Conservation (phyloP, 805 yeast species). For the Hanseniaspora singularis region DNA sequence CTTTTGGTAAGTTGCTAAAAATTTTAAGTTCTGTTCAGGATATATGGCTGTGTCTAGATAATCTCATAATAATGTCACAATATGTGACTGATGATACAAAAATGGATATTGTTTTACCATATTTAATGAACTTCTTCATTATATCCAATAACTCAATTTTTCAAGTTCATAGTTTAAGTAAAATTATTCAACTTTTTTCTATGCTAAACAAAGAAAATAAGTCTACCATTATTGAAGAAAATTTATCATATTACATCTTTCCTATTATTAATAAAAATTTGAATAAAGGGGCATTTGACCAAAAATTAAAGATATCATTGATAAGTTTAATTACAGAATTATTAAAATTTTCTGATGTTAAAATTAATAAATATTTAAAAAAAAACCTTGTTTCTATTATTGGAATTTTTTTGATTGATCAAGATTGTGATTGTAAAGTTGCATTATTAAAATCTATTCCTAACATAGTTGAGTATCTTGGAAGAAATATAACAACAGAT, state of each 20-base stretch:
- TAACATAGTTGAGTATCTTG: conserved; percentile 69
- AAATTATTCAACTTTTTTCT: conserved; percentile 59
- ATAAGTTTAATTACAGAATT: not conserved
- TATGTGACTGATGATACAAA: conserved; percentile 70
- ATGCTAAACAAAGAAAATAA: conserved; percentile 63
- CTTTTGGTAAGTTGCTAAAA: conserved; percentile 18
- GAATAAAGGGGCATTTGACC: not conserved
- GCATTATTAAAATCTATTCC: conserved; percentile 60
- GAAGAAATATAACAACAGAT: conserved; percentile 80
- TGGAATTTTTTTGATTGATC: conserved; percentile 56
- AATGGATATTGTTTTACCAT: conserved; percentile 76
- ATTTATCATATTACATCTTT: conserved; percentile 24
- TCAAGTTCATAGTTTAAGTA: conserved; percentile 50
- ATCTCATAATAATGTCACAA: conserved; percentile 65
- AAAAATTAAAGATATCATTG: not conserved
- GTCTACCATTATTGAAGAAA: conserved; percentile 49
- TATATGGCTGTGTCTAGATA: conserved; percentile 50
- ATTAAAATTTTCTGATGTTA: not conserved
- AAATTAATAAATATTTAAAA: conserved; percentile 14
- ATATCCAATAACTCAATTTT: conserved; percentile 59
- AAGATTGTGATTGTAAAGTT: conserved; percentile 51
- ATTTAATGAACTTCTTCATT: conserved; percentile 48
- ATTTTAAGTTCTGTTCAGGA: conserved; percentile 19
- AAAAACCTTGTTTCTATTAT: conserved; percentile 52
- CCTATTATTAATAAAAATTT: not conserved